Evolutionary conservation across 768 basidiomycete species (phyloP).

Genomic region (Erythrobasidium yunnanense): DNA sequence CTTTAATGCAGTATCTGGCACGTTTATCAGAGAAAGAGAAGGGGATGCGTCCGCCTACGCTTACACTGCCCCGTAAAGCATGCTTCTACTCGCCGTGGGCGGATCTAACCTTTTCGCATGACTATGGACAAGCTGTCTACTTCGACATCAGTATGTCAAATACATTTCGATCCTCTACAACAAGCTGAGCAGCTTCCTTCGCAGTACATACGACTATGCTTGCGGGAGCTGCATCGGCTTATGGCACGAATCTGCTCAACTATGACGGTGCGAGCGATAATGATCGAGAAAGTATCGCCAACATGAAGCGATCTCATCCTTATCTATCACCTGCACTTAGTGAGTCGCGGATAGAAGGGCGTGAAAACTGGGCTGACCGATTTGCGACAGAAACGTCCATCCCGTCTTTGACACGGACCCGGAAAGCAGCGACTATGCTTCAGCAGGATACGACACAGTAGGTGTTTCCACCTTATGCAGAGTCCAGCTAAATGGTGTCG

Average conservation of each 20-base stretch:
- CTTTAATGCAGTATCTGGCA: slow-evolving; percentile 32
- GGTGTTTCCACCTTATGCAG: background rate
- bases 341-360: background rate
- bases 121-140: background rate
- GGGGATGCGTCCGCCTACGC: background rate
- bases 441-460: background rate
- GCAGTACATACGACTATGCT: slow-evolving; percentile 12
- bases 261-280: background rate
- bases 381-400: background rate
- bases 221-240: background rate
- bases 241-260: background rate
- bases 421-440: background rate
- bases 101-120: slow-evolving; percentile 29
- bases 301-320: background rate
- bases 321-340: slow-evolving; percentile 22
- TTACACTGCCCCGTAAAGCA: slow-evolving; percentile 21
- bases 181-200: background rate
- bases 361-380: background rate
- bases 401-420: background rate
- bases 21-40: background rate
- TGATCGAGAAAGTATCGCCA: background rate
- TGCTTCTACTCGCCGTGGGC: slow-evolving; percentile 33
- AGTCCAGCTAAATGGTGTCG: no score
- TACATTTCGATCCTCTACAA: slow-evolving; percentile 24
- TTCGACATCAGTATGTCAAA: slow-evolving; percentile 20